phyloP scores from a whole-genome alignment of 2,329 filamentous ascomycete genomes.

The Elsinoe perseae region DNA sequence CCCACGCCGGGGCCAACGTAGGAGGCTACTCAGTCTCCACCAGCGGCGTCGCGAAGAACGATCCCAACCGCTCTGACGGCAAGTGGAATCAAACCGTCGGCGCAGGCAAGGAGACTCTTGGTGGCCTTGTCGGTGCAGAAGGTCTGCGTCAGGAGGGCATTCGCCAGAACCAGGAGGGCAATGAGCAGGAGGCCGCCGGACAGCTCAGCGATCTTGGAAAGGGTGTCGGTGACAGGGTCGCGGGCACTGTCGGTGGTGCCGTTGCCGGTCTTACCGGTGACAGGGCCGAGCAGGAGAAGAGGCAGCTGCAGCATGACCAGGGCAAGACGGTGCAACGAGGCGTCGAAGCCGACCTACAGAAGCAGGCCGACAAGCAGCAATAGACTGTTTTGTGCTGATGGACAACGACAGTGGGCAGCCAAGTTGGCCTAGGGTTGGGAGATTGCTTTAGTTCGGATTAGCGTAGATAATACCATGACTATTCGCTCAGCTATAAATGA shows the following conservation, averaged over 20 bases:
- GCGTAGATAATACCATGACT: neutral
- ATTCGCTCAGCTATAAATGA: neutral
- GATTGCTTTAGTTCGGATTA: neutral
- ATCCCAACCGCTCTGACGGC: constrained; percentile 63
- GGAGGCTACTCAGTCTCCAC: constrained; percentile 63
- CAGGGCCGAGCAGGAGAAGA: constrained; percentile 54
- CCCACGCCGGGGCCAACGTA: constrained; percentile 66
- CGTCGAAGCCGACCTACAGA: constrained; percentile 71
- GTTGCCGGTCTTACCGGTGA: constrained; percentile 69
- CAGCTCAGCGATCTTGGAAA: constrained; percentile 67
- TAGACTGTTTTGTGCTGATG: neutral
- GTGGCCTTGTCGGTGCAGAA: constrained; percentile 67
- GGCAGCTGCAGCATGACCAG: constrained; percentile 62
- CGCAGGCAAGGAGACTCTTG: constrained; percentile 71
- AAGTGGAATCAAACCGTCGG: constrained; percentile 87
- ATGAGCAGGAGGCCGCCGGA: constrained; percentile 73
- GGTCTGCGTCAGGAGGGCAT: constrained; percentile 65
- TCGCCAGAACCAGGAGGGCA: constrained; percentile 71
- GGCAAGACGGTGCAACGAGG: constrained; percentile 81
- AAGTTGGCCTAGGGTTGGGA: neutral
- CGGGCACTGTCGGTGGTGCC: constrained; percentile 63
- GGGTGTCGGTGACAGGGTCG: constrained; percentile 48
- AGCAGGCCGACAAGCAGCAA: constrained; percentile 44
- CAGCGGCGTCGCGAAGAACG: constrained; percentile 64
- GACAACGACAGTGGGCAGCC: neutral